phyloP scores from a whole-genome alignment of 2,329 filamentous ascomycete genomes.

The Leptographium radiaticola region DNA sequence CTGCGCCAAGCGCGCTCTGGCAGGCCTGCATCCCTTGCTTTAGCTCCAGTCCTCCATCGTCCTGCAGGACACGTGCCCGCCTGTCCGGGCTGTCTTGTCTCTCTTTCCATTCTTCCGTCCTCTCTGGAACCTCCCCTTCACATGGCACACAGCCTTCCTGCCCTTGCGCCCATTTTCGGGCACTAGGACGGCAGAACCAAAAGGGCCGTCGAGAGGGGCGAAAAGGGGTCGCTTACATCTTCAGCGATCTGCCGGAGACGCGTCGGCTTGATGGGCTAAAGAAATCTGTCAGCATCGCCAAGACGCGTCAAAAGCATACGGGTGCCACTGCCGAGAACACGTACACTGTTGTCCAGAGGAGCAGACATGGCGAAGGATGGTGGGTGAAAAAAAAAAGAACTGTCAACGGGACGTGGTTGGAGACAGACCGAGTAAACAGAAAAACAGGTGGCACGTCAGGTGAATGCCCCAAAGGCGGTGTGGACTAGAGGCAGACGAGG shows the following conservation, averaged over 20 bases:
- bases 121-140: background rate
- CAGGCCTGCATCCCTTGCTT: conserved; percentile 50
- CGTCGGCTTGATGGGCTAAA: conserved; percentile 60
- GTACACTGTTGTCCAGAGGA: conserved; percentile 2
- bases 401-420: background rate
- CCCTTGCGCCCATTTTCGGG: background rate
- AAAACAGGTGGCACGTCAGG: background rate
- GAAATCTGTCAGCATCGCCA: background rate
- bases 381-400: background rate
- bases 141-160: background rate
- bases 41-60: background rate
- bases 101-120: too few species aligned
- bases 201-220: background rate
- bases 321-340: background rate
- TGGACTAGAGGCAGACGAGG: background rate
- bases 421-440: background rate
- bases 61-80: background rate
- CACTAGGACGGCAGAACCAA: background rate
- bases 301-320: background rate
- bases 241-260: conserved; percentile 75
- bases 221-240: conserved; percentile 44
- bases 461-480: background rate
- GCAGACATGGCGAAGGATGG: background rate
- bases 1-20: conserved; percentile 58
- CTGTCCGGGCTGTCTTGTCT: background rate